Evolutionary conservation across 208 protist genomes (phyloP), one percentile per base, ranked within the genome.

Genomic region (Leishmania lainsoni): DNA sequence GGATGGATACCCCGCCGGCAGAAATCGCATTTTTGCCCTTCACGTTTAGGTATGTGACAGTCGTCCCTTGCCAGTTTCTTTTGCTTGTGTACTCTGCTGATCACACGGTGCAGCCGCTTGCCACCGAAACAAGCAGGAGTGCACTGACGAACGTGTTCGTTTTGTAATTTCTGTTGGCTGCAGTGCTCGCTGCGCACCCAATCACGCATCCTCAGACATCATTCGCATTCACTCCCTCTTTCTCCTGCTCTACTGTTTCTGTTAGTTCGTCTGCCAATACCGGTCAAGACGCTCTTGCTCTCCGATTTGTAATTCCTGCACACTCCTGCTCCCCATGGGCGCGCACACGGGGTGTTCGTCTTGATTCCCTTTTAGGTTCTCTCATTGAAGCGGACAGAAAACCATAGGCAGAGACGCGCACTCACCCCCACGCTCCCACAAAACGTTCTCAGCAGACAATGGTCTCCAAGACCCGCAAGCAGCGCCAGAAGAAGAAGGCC

Each of bases 391-490:
- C 10, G 20, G 61, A 39, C 58, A 2, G 5, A 29, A n/a, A 39
- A 29, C 17, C 61, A 16, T 39, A 68, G 61, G 3, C 61, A 68
- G 10, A 39, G 29, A 10, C 29, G 29, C 29, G 9, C 39, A 49
- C 39, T 61, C 71, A 1, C 35, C 54, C 39, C 48, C 51, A n/a
- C 6, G 8, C 39, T 77, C 74, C 39, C 22, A 29, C 3, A 39
- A 68, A 68, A 5, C 29, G 3, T 68, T 29, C 29, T 39, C 29
- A 16, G 17, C 72, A 39, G n/a, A 45, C 52, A 49, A 98, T 98
- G 95, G 95, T 96, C 1, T 98, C 95, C 70, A 98, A 98, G 72
- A 98, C 95, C 1, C 87, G 89, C 61, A 87, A 93, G 83, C 95
- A 98, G 83, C 89, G 91, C 9, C 95, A 98, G 74, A 94, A 94